Conservation (phyloP, 78 protist genomes). For the Dictyostelium intermedium region DNA sequence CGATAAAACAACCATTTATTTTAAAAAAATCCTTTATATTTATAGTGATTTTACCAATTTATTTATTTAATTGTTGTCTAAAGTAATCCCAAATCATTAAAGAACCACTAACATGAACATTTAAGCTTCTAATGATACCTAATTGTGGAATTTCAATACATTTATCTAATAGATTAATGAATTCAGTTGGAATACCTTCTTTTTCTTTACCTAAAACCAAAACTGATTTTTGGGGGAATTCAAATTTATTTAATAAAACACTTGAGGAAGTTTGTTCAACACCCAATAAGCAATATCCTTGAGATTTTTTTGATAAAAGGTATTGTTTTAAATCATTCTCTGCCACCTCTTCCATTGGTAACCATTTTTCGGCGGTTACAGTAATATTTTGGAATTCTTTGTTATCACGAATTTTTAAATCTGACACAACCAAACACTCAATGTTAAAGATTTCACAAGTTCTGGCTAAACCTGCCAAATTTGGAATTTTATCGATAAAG, state of each 20-base stretch:
- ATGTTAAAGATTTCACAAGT: constrained; percentile 83
- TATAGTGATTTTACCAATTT: not conserved
- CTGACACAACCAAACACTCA: constrained; percentile 55
- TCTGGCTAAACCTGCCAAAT: constrained; percentile 85
- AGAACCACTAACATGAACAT: constrained; percentile 87
- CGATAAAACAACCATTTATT: no score
- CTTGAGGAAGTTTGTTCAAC: constrained; percentile 90
- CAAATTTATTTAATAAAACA: constrained; percentile 36
- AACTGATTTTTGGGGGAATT: constrained; percentile 82
- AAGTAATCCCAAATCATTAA: constrained; percentile 84
- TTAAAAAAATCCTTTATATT: no score
- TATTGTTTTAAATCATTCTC: constrained; percentile 17
- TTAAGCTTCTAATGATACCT: constrained; percentile 88
- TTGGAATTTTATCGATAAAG: constrained; percentile 84
- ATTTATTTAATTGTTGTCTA: constrained; percentile 51
- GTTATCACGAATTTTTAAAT: constrained; percentile 28
- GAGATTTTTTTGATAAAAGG: constrained; percentile 48
- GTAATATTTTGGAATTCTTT: constrained; percentile 73
- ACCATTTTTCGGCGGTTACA: constrained; percentile 85
- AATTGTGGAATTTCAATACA: constrained; percentile 91
- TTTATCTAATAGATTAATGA: constrained; percentile 78
- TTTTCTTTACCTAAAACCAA: constrained; percentile 87
- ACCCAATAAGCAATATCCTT: constrained; percentile 88
- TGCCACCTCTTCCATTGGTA: constrained; percentile 82
- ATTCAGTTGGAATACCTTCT: constrained; percentile 90